Base-by-base conservation (phyloP, 495 filamentous ascomycete species). In the Talaromyces nanjingensis region DNA sequence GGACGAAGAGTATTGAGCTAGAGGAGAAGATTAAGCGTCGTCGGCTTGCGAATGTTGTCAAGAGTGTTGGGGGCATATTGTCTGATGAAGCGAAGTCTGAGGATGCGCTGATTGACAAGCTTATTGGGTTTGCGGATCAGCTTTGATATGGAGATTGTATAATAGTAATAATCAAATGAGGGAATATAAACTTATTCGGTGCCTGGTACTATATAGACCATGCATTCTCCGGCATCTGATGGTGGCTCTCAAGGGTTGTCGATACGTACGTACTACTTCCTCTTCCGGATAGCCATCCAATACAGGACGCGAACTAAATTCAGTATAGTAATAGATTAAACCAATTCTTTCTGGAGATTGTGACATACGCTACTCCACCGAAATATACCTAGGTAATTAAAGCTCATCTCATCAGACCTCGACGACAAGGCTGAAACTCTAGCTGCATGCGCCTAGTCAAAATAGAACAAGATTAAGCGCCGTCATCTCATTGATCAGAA, bases 1-100 rank as follows among this genome's bases (percentile, higher is more conserved):
- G 83, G 22, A 72, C 81, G 60, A 96, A 96, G 78, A 94, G 90
- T 69, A 78, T 79, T 31, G 86, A 93, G 74, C 67, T 98, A 69
- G 94, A 98, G 74, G 83, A 86, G 45, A 81, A 82, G 65, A 86
- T 93, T 65, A 86, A 80, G 67, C 79, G 78, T 65, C 84, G 85
- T 65, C 81, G 76, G 65, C 61, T 88, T 39, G 73, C 69, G 5
- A 82, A 79, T 16, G 73, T 86, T 39, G 73, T 75, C 7, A 74
- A 72, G 55, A 68, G 86, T 52, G 71, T 88, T 47, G 67, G 66
- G 5, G 71, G 75, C 59, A 74, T 84, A 18, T 49, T 81, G 53
- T 60, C 66, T 20, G 47, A 34, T 34, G 58, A 22, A 60, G 16
- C 20, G 18, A 33, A 45, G 37, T 42, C 37, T 8, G 59, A 25